Evolutionary conservation across 2,329 filamentous ascomycete genomes (phyloP), one percentile per base, ranked within the genome.

Genomic region (Aureobasidium melanogenum): DNA sequence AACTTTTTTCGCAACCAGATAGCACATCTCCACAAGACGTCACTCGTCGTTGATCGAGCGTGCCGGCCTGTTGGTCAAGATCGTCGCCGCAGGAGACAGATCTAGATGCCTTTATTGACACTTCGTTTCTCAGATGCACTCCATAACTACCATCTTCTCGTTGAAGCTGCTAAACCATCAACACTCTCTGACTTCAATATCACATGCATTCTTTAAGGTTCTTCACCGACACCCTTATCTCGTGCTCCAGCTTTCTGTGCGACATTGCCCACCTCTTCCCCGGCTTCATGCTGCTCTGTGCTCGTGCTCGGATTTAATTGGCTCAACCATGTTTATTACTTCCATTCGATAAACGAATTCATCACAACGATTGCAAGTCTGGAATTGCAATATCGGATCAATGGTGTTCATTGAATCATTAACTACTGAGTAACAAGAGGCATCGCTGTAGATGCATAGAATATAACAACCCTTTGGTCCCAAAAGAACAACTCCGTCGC

Each of bases 401-500:
- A 51, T 62, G 34, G 17, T 59, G 52, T 50, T 30, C 22, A 59
- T 59, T 59, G 43, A 38, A 19, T 48, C 44, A 59, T 59, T 59
- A 59, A 56, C 56, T 59, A 59, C 56, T 59, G 43, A 12, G 44
- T 22, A 47, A 57, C 28, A 57, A 47, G 19, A 57, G 41, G 52
- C 54, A 57, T 57, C 54, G 39, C 54, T 57, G 38, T 34, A 28
- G 54, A 57, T 57, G 54, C 41, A 19, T 47, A 57, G 54, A 57
- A 57, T 57, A 41, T 28, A 57, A 57, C 47, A 32, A 19, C 54
- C 24, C n/a, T 46, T 36, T 30, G 9, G 41, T 19, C 54, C 54
- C 26, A 38, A 48, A 59, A 59, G 38, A 44, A 59, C 60, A 55
- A 62, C 51, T 58, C 46, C 62, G 47, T 58, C 47, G 59, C 58